These are phyloP conservation scores for Fusarium acutatum DNA, from an alignment of 2,329 filamentous ascomycete species.

Conservation along the genomic window DNA sequence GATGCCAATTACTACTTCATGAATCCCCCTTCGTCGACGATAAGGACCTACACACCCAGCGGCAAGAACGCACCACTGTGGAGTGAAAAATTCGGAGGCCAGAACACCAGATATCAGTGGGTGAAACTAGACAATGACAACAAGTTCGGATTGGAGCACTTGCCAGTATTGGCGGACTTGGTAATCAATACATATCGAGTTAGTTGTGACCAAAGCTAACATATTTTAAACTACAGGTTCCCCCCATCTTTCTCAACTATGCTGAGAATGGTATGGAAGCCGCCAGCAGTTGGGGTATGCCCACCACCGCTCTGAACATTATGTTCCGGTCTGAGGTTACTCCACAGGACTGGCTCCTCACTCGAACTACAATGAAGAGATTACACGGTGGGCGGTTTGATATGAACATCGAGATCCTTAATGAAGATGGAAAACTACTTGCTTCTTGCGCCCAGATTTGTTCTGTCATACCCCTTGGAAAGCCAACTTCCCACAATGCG, in stretches of 20 bases:
- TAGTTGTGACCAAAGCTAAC: not conserved
- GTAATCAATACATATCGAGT: not conserved
- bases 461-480: not conserved
- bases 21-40: not conserved
- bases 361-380: not conserved
- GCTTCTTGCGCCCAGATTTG: not conserved
- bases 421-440: not conserved
- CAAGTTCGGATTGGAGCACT: not conserved
- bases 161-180: not conserved
- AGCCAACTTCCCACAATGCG: accelerated
- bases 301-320: not conserved
- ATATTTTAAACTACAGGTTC: not conserved
- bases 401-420: not conserved
- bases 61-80: not conserved
- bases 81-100: not conserved
- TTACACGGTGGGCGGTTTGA: not conserved
- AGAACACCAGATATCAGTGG: not conserved
- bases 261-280: not conserved
- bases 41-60: not conserved
- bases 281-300: not conserved
- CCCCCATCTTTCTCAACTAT: not conserved
- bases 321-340: not conserved
- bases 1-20: not conserved
- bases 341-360: not conserved
- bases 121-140: not conserved